Base-by-base conservation (phyloP, 345 rosid species). In the Eucalyptus decipiens region DNA sequence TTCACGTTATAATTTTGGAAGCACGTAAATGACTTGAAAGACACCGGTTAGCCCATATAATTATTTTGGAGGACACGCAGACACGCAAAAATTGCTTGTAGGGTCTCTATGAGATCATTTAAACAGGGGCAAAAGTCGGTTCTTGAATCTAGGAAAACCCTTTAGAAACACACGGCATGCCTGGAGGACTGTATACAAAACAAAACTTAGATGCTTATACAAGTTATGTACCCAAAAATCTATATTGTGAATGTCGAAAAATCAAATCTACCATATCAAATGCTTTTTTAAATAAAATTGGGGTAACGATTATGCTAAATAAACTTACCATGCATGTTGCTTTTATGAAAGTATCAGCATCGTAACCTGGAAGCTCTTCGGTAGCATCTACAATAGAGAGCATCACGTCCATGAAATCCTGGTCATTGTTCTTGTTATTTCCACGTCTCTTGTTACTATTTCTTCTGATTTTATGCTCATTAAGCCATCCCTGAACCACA, bases 401-500 rank as follows among this genome's bases (percentile, higher is more conserved):
- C 93, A 93, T 81, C 42, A 89, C n/a, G n/a, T 89, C 92, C 91
- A 93, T 90, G 89, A 93, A 91, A 56, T 91, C 93, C 23, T 49
- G 52, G 37, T 88, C 92, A 11, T 69, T 30, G 3, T 24, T 11
- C n/a, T 86, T 86, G 26, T 19, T 32, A 16, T 83, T 48, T 10
- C 85, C 88, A 15, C 23, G 47, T 17, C 45, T 62, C 11, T n/a
- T 15, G 47, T n/a, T 40, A 40, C 8, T 30, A 13, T 80, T 90
- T 90, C 89, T 51, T 88, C 47, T 47, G 86, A 13, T 88, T 30
- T 43, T 58, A 43, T 91, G 93, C 76, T 91, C 93, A 28, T 45
- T 49, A 8, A 92, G 47, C 92, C 92, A 93, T 40, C 58, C 80
- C 48, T 88, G 69, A 16, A 89, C 11, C 30, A 91, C 83, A 16